A percentile compares a stretch with the other conserved stretches of the same genome.
phyloP scores from a whole-genome alignment of 2,329 filamentous ascomycete species.

The Cephalotrichum gorgonifer region DNA sequence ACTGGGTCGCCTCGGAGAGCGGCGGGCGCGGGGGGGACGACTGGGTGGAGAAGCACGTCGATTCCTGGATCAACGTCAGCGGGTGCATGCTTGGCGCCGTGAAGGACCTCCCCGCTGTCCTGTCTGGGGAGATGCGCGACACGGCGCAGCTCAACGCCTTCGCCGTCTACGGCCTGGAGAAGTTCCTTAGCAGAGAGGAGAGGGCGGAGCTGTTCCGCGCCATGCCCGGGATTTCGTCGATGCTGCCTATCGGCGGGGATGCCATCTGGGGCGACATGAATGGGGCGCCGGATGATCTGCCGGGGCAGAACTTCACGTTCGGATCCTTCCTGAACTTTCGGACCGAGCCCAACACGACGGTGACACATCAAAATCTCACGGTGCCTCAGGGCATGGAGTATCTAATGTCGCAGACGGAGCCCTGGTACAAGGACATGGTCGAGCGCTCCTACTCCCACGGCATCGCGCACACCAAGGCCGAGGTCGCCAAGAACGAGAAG shows the following conservation, averaged over 20 bases:
- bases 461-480: slow-evolving; percentile 65
- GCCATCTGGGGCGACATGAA: slow-evolving; percentile 87
- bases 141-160: slow-evolving; percentile 94
- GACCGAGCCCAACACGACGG: slow-evolving; percentile 50
- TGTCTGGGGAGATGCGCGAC: slow-evolving; percentile 97
- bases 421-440: slow-evolving; percentile 75
- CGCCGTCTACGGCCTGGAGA: slow-evolving; percentile 92
- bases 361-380: slow-evolving; percentile 66
- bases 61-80: slow-evolving; percentile 96
- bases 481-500: slow-evolving; percentile 76
- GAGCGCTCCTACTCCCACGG: slow-evolving; percentile 75
- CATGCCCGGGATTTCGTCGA: slow-evolving; percentile 93
- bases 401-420: slow-evolving; percentile 65
- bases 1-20: slow-evolving; percentile 67
- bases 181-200: slow-evolving; percentile 84
- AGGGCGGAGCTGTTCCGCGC: slow-evolving; percentile 88
- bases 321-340: slow-evolving; percentile 83
- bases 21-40: slow-evolving; percentile 72
- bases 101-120: slow-evolving; percentile 80
- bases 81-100: slow-evolving; percentile 94
- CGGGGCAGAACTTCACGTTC: slow-evolving; percentile 61
- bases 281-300: slow-evolving; percentile 79
- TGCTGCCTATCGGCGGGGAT: slow-evolving; percentile 90
- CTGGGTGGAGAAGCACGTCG: slow-evolving; percentile 86
- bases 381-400: slow-evolving; percentile 68